Evolutionary conservation across 176 grass and related monocot genomes (phyloP).

Genomic region (Triticum urartu): DNA sequence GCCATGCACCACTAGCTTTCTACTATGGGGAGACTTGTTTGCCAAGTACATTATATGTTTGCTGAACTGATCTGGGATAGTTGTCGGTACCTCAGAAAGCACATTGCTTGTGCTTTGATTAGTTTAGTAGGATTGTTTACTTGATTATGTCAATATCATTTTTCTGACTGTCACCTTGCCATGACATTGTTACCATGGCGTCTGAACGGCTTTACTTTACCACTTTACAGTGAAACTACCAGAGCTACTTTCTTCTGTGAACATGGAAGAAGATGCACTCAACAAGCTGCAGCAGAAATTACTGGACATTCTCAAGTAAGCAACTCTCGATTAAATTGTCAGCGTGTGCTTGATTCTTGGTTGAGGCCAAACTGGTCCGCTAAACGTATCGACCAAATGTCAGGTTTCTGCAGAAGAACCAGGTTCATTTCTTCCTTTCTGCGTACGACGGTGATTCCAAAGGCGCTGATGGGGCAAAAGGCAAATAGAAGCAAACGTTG

Average conservation of each 20-base stretch:
- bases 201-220: conserved; percentile 5
- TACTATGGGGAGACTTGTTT: background rate
- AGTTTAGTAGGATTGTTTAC: background rate
- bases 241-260: conserved; percentile 83
- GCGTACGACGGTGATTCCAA: conserved; percentile 52
- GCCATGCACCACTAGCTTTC: background rate
- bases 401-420: conserved; percentile 99
- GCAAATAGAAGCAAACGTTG: conserved; percentile 14
- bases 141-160: background rate
- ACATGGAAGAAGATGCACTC: conserved; percentile 86
- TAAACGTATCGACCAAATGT: background rate
- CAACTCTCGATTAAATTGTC: background rate
- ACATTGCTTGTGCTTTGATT: background rate
- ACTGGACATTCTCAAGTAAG: conserved; percentile 93
- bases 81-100: background rate
- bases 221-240: conserved; percentile 80
- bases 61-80: background rate
- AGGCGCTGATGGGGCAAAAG: conserved; percentile 39
- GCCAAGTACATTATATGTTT: background rate
- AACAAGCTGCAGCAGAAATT: conserved; percentile 79
- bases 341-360: background rate
- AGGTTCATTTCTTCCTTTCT: conserved; percentile 57
- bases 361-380: background rate
- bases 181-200: background rate
- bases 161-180: background rate